phyloP scores from a whole-genome alignment of 2,329 filamentous ascomycete genomes.

The Fusarium praegraminearum region DNA sequence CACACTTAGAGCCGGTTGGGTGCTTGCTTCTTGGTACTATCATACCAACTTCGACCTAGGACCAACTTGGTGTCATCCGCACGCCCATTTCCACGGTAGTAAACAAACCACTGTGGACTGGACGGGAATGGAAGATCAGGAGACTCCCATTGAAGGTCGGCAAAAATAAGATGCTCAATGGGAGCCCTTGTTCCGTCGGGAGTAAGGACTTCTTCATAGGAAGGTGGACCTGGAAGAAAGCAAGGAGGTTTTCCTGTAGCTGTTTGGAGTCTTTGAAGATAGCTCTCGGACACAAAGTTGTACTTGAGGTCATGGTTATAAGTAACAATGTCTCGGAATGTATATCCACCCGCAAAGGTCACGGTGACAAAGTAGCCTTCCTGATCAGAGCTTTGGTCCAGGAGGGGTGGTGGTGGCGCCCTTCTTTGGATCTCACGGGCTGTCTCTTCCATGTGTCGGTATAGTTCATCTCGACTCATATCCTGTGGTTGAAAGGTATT shows the following conservation, averaged over 20 bases:
- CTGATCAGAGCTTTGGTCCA: background rate
- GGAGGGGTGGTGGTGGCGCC: background rate
- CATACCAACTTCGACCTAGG: background rate
- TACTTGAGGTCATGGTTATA: background rate
- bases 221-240: background rate
- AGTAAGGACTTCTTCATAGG: background rate
- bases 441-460: background rate
- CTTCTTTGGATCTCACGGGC: background rate
- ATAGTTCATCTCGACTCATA: background rate
- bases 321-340: background rate
- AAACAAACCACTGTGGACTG: background rate
- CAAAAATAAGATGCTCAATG: background rate
- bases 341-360: background rate
- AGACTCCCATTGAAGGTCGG: background rate
- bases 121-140: background rate
- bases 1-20: background rate
- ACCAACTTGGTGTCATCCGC: background rate
- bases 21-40: background rate
- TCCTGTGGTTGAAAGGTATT: background rate
- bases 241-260: background rate
- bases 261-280: background rate
- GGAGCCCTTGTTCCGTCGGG: background rate
- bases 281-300: constrained; percentile 1
- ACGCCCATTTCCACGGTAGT: background rate
- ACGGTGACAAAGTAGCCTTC: background rate